Base-by-base conservation (phyloP, 768 basidiomycete species). In the Mycena epipterygia region DNA sequence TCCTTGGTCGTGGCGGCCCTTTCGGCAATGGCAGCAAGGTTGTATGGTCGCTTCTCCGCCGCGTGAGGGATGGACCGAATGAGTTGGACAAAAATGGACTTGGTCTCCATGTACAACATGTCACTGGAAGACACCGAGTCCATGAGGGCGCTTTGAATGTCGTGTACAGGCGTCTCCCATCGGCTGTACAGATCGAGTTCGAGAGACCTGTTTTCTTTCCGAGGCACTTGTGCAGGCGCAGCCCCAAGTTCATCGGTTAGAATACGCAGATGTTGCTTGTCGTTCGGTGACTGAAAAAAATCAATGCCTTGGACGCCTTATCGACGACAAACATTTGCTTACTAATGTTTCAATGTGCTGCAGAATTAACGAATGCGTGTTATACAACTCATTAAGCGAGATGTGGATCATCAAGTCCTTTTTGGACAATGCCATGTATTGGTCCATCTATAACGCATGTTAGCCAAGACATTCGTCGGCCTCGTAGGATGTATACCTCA, bases 61-160 rank as follows among this genome's bases (percentile, higher is more conserved):
- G 91, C 86, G 55, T 92, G 88, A 1, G 97, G 97, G 64, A 99
- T 89, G 35, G 97, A 99, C 74, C 98, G 96, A 65, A 99, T 91
- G 61, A 99, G 90, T 79, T 98, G 96, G 35, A 99, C 98, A 74
- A 99, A 96, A 78, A 99, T 99, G 9, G 97, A 98, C 84, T 99
- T 99, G 65, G 98, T 95, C 80, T 99, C 98, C 96, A 99, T 98
- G 85, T 99, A 99, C 33, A 99, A 90, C 91, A 99, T 97, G 82
- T 99, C 98, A 79, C 94, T 94, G 51, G 96, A 96, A 27, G 98
- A 98, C 32, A 99, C 93, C 29, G 95, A 95, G 81, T 97, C 96
- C 92, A 99, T 96, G 66, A 99, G 89, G 1, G 97, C 95, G 49
- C 93, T 97, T 73, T 97, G 95, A 52, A 99, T 92, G 78, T 99